These are phyloP conservation scores for Fomitopsis betulina DNA, from an alignment of 1,284 basidiomycete genomes.

Conservation along the genomic window DNA sequence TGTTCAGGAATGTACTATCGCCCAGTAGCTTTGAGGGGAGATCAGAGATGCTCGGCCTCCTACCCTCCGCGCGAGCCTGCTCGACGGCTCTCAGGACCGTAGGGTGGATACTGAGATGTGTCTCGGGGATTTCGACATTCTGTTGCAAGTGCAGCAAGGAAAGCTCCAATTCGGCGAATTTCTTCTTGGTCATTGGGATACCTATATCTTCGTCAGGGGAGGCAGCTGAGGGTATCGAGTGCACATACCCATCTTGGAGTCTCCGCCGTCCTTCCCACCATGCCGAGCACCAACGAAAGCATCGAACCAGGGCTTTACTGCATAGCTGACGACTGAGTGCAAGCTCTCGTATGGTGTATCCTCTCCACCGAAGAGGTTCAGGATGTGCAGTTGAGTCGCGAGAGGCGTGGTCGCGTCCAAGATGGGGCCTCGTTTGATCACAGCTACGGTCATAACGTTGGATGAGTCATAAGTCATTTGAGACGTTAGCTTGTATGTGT, in stretches of 20 bases:
- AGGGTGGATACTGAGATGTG: conserved; percentile 89
- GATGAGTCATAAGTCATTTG: conserved; percentile 80
- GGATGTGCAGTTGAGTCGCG: conserved; percentile 84
- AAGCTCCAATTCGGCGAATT: conserved; percentile 97
- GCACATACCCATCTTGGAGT: conserved; percentile 75
- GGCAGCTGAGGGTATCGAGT: neutral
- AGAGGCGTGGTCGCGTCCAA: conserved; percentile 80
- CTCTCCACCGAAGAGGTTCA: conserved; percentile 90
- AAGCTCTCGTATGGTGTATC: conserved; percentile 94
- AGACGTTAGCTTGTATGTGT: conserved; percentile 66
- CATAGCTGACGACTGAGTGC: conserved; percentile 94
- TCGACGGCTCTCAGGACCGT: conserved; percentile 87
- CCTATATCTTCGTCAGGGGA: conserved; percentile 37
- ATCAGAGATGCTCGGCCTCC: conserved; percentile 71
- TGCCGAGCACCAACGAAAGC: conserved; percentile 83
- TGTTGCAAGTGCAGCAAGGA: conserved; percentile 95
- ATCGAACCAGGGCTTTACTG: conserved; percentile 98
- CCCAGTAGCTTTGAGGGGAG: conserved; percentile 73
- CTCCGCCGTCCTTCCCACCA: conserved; percentile 68
- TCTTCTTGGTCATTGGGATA: conserved; percentile 98
- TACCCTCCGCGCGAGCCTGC: conserved; percentile 55
- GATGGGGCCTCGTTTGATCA: conserved; percentile 88
- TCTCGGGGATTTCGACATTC: conserved; percentile 98
- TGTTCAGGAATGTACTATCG: conserved; percentile 92
- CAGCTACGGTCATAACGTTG: conserved; percentile 83